These are phyloP conservation scores for Tubosaeta brunneosetosa DNA, from an alignment of 768 basidiomycete genomes.

Conservation along the genomic window DNA sequence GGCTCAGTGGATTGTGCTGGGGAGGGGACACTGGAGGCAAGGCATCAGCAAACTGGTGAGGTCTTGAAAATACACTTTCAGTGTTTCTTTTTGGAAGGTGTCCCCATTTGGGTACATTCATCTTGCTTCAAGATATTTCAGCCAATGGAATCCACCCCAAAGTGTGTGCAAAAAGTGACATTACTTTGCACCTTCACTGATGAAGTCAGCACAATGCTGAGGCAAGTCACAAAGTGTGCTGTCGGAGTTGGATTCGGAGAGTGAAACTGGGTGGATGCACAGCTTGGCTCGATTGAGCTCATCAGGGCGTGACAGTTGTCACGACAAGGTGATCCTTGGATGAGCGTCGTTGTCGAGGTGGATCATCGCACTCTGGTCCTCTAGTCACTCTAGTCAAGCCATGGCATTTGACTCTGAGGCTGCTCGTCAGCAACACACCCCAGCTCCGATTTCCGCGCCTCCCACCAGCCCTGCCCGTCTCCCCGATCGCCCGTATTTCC, in stretches of 20 bases:
- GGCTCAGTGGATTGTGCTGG: too few relatives aligned
- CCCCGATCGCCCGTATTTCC: constrained; percentile 50
- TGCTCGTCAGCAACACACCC: constrained; percentile 22
- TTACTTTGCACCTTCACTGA: too few relatives aligned
- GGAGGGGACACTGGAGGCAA: not conserved
- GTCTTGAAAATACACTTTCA: too few relatives aligned
- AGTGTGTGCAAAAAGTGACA: too few relatives aligned
- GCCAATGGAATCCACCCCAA: too few relatives aligned
- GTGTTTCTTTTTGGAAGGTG: too few relatives aligned
- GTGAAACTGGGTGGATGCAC: not conserved
- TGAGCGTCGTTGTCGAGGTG: constrained; percentile 9
- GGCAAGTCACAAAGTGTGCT: constrained; percentile 9
- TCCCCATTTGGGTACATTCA: too few relatives aligned
- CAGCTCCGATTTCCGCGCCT: constrained; percentile 33
- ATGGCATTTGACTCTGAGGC: constrained; percentile 32
- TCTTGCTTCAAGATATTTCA: too few relatives aligned
- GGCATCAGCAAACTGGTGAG: too few relatives aligned
- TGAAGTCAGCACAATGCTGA: constrained; percentile 24
- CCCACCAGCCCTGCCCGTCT: constrained; percentile 34
- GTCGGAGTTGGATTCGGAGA: constrained; percentile 12
- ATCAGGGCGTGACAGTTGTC: constrained; percentile 20
- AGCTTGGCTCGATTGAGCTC: constrained; percentile 9
- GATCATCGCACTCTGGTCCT: constrained; percentile 11
- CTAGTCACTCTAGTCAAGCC: constrained; percentile 1
- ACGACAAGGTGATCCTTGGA: constrained; percentile 9